Evolutionary conservation across 371 early-diverging fungal species (phyloP).

Genomic region (Fennellomyces sp.): DNA sequence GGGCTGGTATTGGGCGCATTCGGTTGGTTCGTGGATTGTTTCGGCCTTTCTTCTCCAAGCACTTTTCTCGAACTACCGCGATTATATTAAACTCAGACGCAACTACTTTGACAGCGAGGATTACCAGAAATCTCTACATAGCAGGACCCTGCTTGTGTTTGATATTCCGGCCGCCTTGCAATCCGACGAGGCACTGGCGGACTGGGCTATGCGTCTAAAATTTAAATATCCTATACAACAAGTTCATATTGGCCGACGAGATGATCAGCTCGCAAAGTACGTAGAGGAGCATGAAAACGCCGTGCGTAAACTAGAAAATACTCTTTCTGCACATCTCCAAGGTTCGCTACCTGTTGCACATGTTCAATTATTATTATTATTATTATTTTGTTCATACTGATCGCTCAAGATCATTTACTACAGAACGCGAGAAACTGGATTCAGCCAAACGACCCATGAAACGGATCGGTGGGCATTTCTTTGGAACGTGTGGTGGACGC

Average conservation of each 20-base stretch:
- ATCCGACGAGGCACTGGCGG: constrained; percentile 52
- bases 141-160: constrained; percentile 71
- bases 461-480: constrained; percentile 32
- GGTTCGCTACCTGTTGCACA: constrained; percentile 26
- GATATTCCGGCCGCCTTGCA: constrained; percentile 68
- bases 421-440: constrained; percentile 47
- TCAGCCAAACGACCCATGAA: constrained; percentile 58
- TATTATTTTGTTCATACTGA: too few relatives aligned
- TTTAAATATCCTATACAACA: constrained; percentile 57
- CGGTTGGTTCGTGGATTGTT: constrained; percentile 59
- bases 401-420: constrained; percentile 9
- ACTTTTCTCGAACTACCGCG: constrained; percentile 49
- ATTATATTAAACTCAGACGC: constrained; percentile 58
- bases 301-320: constrained; percentile 68
- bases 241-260: constrained; percentile 72
- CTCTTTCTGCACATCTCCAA: constrained; percentile 61
- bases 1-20: constrained; percentile 65
- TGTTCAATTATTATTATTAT: neutral
- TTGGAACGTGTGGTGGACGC: constrained; percentile 51
- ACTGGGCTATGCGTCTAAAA: constrained; percentile 53
- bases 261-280: constrained; percentile 64
- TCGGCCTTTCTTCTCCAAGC: constrained; percentile 51
- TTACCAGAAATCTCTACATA: constrained; percentile 64
- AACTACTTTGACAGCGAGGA: constrained; percentile 63
- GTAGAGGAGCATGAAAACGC: constrained; percentile 72